phyloP scores from a whole-genome alignment of 2,329 filamentous ascomycete genomes.

The Dendrostoma leiphaemia region DNA sequence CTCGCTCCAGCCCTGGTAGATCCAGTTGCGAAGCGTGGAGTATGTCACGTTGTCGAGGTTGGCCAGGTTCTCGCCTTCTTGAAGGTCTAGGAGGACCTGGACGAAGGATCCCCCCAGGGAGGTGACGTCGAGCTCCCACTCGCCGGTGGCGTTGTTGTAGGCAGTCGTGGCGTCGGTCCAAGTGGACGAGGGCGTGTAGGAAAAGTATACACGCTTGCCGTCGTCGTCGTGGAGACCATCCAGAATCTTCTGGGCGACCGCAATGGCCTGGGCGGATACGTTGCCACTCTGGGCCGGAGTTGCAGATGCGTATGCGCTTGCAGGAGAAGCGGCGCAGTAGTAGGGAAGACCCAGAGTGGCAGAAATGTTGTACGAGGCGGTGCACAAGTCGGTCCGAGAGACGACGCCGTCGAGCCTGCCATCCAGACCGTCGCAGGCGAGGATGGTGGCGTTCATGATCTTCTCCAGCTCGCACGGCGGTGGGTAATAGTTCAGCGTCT shows the following conservation, averaged over 20 bases:
- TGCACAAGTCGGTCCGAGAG: slow-evolving; percentile 30
- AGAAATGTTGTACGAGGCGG: slow-evolving; percentile 41
- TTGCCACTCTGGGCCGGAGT: slow-evolving; percentile 12
- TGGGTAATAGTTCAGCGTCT: slow-evolving; percentile 40
- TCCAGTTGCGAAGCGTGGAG: slow-evolving; percentile 49
- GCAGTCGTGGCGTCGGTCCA: slow-evolving; percentile 31
- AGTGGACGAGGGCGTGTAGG: slow-evolving; percentile 29
- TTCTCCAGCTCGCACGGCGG: slow-evolving; percentile 30
- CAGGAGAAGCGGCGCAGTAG: slow-evolving; percentile 4
- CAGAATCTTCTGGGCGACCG: slow-evolving; percentile 30
- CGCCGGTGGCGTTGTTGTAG: slow-evolving; percentile 28
- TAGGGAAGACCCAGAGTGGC: slow-evolving; percentile 43
- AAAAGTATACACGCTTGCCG: slow-evolving; percentile 34
- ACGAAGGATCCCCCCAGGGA: slow-evolving; percentile 10
- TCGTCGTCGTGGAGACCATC: slow-evolving; percentile 34
- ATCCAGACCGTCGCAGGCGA: slow-evolving; percentile 10
- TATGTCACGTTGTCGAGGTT: slow-evolving; percentile 46
- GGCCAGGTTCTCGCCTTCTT: slow-evolving; percentile 30
- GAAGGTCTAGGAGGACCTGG: slow-evolving; percentile 4
- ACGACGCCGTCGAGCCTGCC: slow-evolving; percentile 17
- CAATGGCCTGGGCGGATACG: slow-evolving; percentile 13
- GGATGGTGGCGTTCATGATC: slow-evolving; percentile 15
- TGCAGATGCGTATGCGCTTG: slow-evolving; percentile 11
- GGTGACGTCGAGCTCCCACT: slow-evolving; percentile 21
- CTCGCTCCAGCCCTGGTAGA: slow-evolving; percentile 43